Evolutionary conservation across 805 yeast species (phyloP), one percentile per base, ranked within the genome.

Genomic region (Lachancea thermotolerans): DNA sequence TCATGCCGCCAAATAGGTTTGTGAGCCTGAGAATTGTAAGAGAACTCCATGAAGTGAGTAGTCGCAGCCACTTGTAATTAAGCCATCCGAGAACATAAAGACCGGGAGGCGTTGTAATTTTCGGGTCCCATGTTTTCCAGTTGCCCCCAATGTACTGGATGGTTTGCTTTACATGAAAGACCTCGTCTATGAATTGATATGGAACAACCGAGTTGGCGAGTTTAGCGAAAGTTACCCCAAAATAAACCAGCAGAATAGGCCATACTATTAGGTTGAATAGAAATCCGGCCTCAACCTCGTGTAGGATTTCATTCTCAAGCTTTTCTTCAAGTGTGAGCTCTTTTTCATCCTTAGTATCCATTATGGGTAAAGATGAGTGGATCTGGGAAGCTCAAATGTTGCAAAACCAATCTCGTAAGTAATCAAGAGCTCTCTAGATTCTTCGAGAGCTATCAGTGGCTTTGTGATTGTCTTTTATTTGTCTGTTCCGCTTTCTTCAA

Each of bases 41-140:
- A 27, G 64, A 45, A 18, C 58, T 48, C 48, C 67, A 49, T 3
- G 61, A 49, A 10, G 45, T 56, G 54, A 49, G 57, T 36, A 7
- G 53, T 31, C 50, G 49, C 16, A 27, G 55, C 18, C 14, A 49
- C 42, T 61, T 56, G 16, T 66, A 53, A 53, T 64, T 67, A 0
- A 66, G 7, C 52, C 62, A 67, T 1, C 76, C 75, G 10, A 79
- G 49, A 2, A 72, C 41, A 59, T 93, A 91, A 14, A 91, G 68
- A 0, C 98, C 99, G 1, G 98, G 98, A 1, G 99, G 99, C 0
- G 99, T 93, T 1, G 99, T 91, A 59, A 93, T 88, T 59, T 91
- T 90, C 10, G 80, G 73, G 62, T 93, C 88, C 96, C 96, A 89
- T 1, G 67, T 56, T n/a, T 51, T 44, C 66, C 80, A 88, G 42